Evolutionary conservation across 169 alveolate species (phyloP).

Genomic region (Plasmodium ovale): DNA sequence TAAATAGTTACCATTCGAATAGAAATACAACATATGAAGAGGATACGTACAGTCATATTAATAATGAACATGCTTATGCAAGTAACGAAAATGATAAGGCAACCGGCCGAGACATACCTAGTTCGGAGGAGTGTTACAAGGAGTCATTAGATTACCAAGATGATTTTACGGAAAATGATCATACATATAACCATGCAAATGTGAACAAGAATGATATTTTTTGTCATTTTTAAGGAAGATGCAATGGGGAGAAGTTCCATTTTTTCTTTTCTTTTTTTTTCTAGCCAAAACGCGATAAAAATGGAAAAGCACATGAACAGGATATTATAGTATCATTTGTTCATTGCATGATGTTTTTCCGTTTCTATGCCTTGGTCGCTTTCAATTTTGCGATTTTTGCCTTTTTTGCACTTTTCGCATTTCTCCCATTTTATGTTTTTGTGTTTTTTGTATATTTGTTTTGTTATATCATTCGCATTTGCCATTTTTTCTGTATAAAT

Average conservation of each 20-base stretch:
- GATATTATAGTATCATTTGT: too few species aligned
- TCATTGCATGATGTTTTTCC: too few species aligned
- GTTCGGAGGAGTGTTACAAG: constrained; percentile 31
- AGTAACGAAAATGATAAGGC: constrained; percentile 36
- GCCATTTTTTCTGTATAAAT: too few species aligned
- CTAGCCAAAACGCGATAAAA: too few species aligned
- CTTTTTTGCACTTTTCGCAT: not conserved
- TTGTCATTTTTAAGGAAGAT: constrained; percentile 57
- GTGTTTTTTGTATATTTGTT: too few species aligned
- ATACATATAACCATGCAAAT: constrained; percentile 6
- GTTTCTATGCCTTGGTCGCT: not conserved
- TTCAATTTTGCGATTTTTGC: not conserved
- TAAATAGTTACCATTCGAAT: constrained; percentile 7
- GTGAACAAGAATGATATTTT: constrained; percentile 39
- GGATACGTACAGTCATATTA: not conserved
- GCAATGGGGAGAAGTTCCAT: too few species aligned
- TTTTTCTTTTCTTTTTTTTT: too few species aligned
- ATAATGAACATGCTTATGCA: constrained; percentile 16
- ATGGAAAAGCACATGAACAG: too few species aligned
- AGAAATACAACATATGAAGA: constrained; percentile 17
- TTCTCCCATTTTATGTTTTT: not conserved
- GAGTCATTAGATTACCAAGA: constrained; percentile 31
- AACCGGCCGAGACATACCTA: not conserved
- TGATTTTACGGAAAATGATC: constrained; percentile 19
- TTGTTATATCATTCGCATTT: too few species aligned